phyloP scores from a whole-genome alignment of 1,284 basidiomycete genomes.

The Pholiota adiposa region DNA sequence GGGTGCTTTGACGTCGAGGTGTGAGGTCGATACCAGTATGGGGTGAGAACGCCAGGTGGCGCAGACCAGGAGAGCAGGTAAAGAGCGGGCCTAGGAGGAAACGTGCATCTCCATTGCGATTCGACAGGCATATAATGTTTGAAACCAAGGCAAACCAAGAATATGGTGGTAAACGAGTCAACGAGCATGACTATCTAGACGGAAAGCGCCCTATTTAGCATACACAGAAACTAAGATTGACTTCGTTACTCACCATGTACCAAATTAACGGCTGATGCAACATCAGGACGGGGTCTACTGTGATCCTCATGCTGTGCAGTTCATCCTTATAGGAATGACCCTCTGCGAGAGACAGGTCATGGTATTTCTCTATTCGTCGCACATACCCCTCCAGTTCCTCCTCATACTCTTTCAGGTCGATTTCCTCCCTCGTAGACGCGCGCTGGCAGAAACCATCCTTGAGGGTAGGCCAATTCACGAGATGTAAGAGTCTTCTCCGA shows the following conservation, averaged over 20 bases:
- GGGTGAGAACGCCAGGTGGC: constrained; percentile 38
- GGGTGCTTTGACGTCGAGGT: background rate
- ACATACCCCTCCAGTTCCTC: constrained; percentile 38
- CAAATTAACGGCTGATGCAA: constrained; percentile 63
- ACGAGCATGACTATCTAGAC: constrained; percentile 56
- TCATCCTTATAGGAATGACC: constrained; percentile 18
- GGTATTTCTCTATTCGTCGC: constrained; percentile 45
- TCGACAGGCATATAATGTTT: constrained; percentile 49
- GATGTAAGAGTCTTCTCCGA: constrained; percentile 23
- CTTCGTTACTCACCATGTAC: constrained; percentile 61
- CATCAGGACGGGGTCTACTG: constrained; percentile 57
- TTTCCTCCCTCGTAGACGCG: constrained; percentile 40
- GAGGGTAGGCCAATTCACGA: constrained; percentile 36
- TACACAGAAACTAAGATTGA: background rate
- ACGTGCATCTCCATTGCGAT: constrained; percentile 41
- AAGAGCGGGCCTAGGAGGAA: constrained; percentile 56
- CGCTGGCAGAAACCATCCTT: constrained; percentile 58
- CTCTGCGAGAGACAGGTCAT: constrained; percentile 27
- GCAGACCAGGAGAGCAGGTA: constrained; percentile 49
- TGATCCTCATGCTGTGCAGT: constrained; percentile 52
- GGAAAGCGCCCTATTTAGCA: background rate
- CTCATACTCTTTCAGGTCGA: constrained; percentile 50
- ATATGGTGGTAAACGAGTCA: constrained; percentile 48
- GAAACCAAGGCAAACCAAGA: constrained; percentile 50
- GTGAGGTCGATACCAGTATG: constrained; percentile 54